Percentiles rank a stretch among this genome's conserved stretches.
Evolutionary conservation across 345 rosid species (phyloP).

Genomic region (Lumnitzera racemosa): DNA sequence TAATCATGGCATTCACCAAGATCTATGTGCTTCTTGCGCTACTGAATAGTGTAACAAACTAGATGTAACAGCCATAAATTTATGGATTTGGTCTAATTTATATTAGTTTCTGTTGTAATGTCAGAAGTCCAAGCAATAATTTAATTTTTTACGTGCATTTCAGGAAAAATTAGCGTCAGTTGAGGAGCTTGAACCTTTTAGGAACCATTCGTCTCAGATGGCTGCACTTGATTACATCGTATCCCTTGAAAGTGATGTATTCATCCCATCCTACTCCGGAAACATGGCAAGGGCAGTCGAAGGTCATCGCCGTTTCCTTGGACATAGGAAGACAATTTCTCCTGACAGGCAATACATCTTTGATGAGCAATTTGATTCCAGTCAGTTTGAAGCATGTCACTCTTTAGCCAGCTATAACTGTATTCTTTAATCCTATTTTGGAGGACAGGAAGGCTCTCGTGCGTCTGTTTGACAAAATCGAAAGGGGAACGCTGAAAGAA

Average conservation of each 20-base stretch:
- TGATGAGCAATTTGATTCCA: not conserved
- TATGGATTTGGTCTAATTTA: too few relatives aligned
- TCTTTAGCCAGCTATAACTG: not conserved
- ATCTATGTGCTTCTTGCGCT: too few relatives aligned
- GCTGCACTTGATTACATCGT: constrained; percentile 50
- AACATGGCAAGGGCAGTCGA: constrained; percentile 50
- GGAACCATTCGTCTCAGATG: constrained; percentile 30
- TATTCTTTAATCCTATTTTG: not conserved
- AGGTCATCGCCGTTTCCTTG: constrained; percentile 34
- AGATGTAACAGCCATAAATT: too few relatives aligned
- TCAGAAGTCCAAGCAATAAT: constrained; percentile 6
- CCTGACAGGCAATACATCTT: constrained; percentile 12
- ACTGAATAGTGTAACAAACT: too few relatives aligned
- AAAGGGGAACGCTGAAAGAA: constrained; percentile 29
- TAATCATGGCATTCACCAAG: too few relatives aligned
- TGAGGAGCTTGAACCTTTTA: constrained; percentile 35
- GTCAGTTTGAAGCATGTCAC: too few relatives aligned
- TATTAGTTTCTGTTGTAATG: not conserved
- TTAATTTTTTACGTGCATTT: too few relatives aligned
- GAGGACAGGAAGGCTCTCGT: constrained; percentile 28
- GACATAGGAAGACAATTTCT: constrained; percentile 16
- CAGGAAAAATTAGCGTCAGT: constrained; percentile 31
- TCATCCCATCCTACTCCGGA: constrained; percentile 37
- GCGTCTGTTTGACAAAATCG: constrained; percentile 32
- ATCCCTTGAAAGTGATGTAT: constrained; percentile 37